Conservation (phyloP, 2,329 filamentous ascomycete genomes). For the Aspergillus latus region DNA sequence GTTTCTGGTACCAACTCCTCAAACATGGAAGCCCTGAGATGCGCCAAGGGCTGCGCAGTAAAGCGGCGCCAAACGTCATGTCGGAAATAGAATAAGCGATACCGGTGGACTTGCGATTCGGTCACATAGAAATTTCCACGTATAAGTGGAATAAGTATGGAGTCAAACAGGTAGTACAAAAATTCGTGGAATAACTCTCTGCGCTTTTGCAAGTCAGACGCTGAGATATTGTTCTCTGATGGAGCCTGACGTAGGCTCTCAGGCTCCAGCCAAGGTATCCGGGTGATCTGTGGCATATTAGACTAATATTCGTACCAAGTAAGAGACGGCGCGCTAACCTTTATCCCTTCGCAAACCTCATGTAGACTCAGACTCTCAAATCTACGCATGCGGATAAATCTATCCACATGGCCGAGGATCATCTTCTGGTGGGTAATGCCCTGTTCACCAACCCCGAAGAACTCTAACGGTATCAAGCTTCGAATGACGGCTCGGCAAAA, state of each 20-base stretch:
- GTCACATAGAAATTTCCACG: slow-evolving; percentile 91
- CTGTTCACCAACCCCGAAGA: slow-evolving; percentile 66
- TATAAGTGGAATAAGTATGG: slow-evolving; percentile 81
- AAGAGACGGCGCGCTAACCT: slow-evolving; percentile 52
- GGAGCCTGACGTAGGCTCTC: slow-evolving; percentile 35
- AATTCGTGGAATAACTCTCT: slow-evolving; percentile 79
- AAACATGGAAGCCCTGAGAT: slow-evolving; percentile 71
- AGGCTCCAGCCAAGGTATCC: slow-evolving; percentile 71
- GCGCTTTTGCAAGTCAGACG: slow-evolving; percentile 72
- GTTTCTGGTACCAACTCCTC: slow-evolving; percentile 66
- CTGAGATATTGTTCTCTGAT: slow-evolving; percentile 57
- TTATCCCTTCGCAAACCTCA: slow-evolving; percentile 71
- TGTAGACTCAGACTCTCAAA: slow-evolving; percentile 82
- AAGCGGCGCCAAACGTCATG: slow-evolving; percentile 86
- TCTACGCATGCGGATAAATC: slow-evolving; percentile 72
- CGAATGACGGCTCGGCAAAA: slow-evolving; percentile 78
- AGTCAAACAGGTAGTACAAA: slow-evolving; percentile 91
- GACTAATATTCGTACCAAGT: background rate
- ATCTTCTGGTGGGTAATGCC: slow-evolving; percentile 60
- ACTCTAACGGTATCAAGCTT: slow-evolving; percentile 69
- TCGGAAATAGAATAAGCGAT: slow-evolving; percentile 86
- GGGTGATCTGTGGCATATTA: slow-evolving; percentile 55
- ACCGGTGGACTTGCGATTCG: slow-evolving; percentile 77
- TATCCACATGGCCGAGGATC: slow-evolving; percentile 69
- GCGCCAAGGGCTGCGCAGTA: slow-evolving; percentile 68